Conservation (phyloP, 2,329 filamentous ascomycete species). For the Lasiodiplodia sp. region DNA sequence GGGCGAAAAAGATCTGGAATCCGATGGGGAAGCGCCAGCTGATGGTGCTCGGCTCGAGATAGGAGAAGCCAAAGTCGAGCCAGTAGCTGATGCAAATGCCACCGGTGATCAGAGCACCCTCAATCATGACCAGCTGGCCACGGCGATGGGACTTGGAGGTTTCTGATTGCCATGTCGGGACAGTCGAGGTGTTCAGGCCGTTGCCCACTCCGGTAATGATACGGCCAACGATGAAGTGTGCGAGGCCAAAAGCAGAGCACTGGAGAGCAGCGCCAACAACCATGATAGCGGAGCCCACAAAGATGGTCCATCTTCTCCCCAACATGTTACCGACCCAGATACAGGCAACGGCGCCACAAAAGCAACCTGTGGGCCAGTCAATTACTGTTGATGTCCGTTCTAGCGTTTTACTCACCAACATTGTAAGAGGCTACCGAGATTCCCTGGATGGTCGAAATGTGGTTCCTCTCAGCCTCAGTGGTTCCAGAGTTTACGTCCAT, state of each 20-base stretch:
- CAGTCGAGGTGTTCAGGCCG: slow-evolving; percentile 52
- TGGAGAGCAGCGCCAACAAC: slow-evolving; percentile 67
- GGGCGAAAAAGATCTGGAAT: slow-evolving; percentile 64
- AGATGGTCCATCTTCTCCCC: slow-evolving; percentile 64
- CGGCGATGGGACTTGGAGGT: slow-evolving; percentile 55
- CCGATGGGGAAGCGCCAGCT: slow-evolving; percentile 64
- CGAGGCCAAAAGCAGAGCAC: slow-evolving; percentile 56
- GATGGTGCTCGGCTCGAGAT: slow-evolving; percentile 52
- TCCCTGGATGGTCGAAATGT: slow-evolving; percentile 53
- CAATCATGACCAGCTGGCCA: slow-evolving; percentile 57
- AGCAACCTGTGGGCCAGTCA: slow-evolving; percentile 44
- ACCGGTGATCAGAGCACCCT: slow-evolving; percentile 54
- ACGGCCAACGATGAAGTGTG: slow-evolving; percentile 56
- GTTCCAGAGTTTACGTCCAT: slow-evolving; percentile 50
- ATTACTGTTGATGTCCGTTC: slow-evolving; percentile 41
- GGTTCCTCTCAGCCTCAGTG: slow-evolving; percentile 39
- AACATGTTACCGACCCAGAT: slow-evolving; percentile 64
- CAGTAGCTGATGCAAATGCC: slow-evolving; percentile 54
- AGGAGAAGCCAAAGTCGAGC: slow-evolving; percentile 55
- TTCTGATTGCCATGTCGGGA: slow-evolving; percentile 57
- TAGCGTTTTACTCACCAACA: slow-evolving; percentile 23
- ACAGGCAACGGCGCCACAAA: slow-evolving; percentile 52
- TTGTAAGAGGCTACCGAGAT: slow-evolving; percentile 35
- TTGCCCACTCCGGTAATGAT: slow-evolving; percentile 59
- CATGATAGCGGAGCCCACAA: slow-evolving; percentile 67